Conservation (phyloP, 2,329 filamentous ascomycete genomes). For the Aspergillus japonicus region DNA sequence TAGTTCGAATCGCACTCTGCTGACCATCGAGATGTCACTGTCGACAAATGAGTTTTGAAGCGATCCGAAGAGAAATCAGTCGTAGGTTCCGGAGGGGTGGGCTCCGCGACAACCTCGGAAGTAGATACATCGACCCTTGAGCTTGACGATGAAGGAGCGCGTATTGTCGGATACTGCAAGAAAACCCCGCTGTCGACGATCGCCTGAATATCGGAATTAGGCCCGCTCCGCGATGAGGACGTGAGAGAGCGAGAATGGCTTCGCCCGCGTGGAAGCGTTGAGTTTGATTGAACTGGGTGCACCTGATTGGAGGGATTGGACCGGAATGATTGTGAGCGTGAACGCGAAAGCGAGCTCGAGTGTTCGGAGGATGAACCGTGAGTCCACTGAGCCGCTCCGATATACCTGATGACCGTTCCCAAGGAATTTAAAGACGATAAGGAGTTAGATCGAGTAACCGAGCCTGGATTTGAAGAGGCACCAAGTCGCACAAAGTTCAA, state of each 20-base stretch:
- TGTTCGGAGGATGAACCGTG: conserved; percentile 35
- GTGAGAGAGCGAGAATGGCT: conserved; percentile 35
- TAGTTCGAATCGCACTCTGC: conserved; percentile 32
- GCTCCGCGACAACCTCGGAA: conserved; percentile 21
- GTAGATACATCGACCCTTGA: conserved; percentile 42
- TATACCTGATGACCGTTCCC: conserved; percentile 43
- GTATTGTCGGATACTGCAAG: conserved; percentile 42
- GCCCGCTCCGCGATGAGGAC: conserved; percentile 35
- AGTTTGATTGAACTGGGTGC: conserved; percentile 36
- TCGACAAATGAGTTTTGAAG: conserved; percentile 46
- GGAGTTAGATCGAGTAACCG: conserved; percentile 38
- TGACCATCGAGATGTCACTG: conserved; percentile 46
- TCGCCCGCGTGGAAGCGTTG: conserved; percentile 27
- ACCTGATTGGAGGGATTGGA: conserved; percentile 42
- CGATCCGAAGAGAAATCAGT: conserved; percentile 35
- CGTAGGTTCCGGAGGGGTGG: conserved; percentile 29
- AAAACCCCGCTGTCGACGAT: conserved; percentile 36
- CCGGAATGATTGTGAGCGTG: conserved; percentile 37
- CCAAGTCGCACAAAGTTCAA: conserved; percentile 37
- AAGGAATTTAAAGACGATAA: conserved; percentile 42
- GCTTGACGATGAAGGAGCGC: conserved; percentile 39
- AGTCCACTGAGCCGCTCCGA: conserved; percentile 34
- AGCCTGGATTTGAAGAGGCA: conserved; percentile 33
- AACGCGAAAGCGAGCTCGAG: conserved; percentile 22
- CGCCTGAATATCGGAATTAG: conserved; percentile 38